A percentile compares a stretch with the other conserved stretches of the same genome.
Evolutionary conservation across 768 basidiomycete genomes (phyloP).

Genomic region (Auriscalpium orientale): DNA sequence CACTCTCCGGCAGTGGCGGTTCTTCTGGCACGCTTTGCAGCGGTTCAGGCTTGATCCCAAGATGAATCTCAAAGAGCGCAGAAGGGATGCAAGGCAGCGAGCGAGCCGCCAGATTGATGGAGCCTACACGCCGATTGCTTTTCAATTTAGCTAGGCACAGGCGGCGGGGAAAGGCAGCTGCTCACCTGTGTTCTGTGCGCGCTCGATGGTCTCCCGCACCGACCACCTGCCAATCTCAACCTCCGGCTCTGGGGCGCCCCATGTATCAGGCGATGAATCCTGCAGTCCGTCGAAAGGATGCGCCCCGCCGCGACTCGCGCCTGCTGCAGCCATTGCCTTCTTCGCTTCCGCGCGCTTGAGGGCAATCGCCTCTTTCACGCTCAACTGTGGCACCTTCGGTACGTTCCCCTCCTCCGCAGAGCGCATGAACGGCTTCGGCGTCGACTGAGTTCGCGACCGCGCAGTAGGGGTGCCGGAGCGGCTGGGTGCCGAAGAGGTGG

Average conservation of each 20-base stretch:
- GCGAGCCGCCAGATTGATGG: slow-evolving; percentile 69
- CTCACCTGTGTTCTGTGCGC: slow-evolving; percentile 70
- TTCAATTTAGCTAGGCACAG: slow-evolving; percentile 36
- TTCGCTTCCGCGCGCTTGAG: slow-evolving; percentile 72
- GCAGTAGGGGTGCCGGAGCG: background rate
- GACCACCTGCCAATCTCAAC: slow-evolving; percentile 60
- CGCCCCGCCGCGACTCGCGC: slow-evolving; percentile 22
- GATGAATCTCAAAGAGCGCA: slow-evolving; percentile 72
- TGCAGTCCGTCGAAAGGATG: slow-evolving; percentile 35
- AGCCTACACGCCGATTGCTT: slow-evolving; percentile 46
- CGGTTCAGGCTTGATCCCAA: slow-evolving; percentile 65
- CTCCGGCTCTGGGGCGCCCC: slow-evolving; percentile 24
- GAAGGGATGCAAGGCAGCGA: slow-evolving; percentile 68
- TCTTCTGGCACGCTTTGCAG: slow-evolving; percentile 59
- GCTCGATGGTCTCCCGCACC: slow-evolving; percentile 68
- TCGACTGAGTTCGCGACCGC: slow-evolving; percentile 25
- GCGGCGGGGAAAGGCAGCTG: background rate
- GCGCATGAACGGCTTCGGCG: slow-evolving; percentile 27
- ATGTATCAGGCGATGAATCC: slow-evolving; percentile 34
- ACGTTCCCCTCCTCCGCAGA: slow-evolving; percentile 16
- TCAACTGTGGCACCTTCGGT: slow-evolving; percentile 30
- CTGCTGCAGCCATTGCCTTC: slow-evolving; percentile 34
- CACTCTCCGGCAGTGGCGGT: slow-evolving; percentile 33
- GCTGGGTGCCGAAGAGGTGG: background rate
- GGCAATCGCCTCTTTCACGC: slow-evolving; percentile 73